These are phyloP conservation scores for Parastagonospora avenae DNA, from an alignment of 2,329 filamentous ascomycete genomes.

Conservation along the genomic window DNA sequence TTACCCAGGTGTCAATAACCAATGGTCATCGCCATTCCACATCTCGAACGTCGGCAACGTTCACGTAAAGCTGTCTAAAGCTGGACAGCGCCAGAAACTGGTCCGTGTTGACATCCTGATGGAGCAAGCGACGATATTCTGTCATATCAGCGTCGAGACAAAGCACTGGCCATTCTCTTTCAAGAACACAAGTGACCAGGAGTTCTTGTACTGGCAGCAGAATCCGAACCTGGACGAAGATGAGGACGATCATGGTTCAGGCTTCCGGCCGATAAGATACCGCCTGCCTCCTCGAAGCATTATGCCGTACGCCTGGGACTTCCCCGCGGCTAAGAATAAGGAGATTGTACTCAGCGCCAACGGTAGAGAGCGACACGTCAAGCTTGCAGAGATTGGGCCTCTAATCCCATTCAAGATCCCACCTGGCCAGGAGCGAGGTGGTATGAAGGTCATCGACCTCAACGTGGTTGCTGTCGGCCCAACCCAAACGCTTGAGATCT, in stretches of 20 bases:
- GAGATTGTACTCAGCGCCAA: conserved; percentile 83
- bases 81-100: conserved; percentile 85
- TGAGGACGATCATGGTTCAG: conserved; percentile 77
- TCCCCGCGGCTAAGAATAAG: conserved; percentile 94
- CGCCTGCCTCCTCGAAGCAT: conserved; percentile 91
- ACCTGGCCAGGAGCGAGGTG: conserved; percentile 62
- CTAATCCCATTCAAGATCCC: conserved; percentile 91
- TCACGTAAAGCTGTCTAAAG: conserved; percentile 91
- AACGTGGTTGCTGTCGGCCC: conserved; percentile 95
- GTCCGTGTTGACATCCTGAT: conserved; percentile 87
- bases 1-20: conserved; percentile 92
- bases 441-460: conserved; percentile 91
- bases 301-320: conserved; percentile 99
- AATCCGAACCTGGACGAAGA: conserved; percentile 93
- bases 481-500: conserved; percentile 90
- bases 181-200: conserved; percentile 95
- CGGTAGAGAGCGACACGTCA: conserved; percentile 86
- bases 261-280: conserved; percentile 92
- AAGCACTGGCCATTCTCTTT: conserved; percentile 99
- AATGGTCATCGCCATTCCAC: conserved; percentile 97
- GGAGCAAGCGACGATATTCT: conserved; percentile 91
- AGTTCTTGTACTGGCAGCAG: conserved; percentile 95
- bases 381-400: conserved; percentile 94
- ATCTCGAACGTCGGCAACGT: conserved; percentile 93
- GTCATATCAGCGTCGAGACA: conserved; percentile 86